Conservation (phyloP, 116 monocot genomes). For the Zostera marina region DNA sequence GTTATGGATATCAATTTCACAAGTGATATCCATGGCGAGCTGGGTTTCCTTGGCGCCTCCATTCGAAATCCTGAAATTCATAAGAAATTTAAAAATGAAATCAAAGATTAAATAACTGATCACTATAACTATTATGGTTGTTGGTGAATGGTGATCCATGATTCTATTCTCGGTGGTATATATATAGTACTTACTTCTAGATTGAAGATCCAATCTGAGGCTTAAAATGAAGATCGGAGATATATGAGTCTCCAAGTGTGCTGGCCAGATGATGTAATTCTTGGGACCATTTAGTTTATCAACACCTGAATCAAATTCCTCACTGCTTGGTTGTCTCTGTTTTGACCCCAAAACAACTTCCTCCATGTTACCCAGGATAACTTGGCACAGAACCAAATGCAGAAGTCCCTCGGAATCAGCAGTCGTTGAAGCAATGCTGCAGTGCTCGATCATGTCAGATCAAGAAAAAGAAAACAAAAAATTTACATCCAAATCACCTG, state of each 20-base stretch:
- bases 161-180: slow-evolving; percentile 2
- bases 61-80: slow-evolving; percentile 4
- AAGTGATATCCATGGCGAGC: slow-evolving; percentile 48
- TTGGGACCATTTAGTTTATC: slow-evolving; percentile 26
- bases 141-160: not conserved
- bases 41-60: slow-evolving; percentile 13
- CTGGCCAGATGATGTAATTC: slow-evolving; percentile 45
- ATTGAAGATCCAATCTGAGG: slow-evolving; percentile 6
- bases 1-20: slow-evolving; percentile 16
- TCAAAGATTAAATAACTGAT: too few species aligned
- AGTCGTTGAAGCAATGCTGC: slow-evolving; percentile 31
- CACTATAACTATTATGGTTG: too few species aligned
- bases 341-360: slow-evolving; percentile 25
- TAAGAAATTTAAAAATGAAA: too few species aligned
- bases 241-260: slow-evolving; percentile 34
- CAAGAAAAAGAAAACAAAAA: too few species aligned
- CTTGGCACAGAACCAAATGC: slow-evolving; percentile 37
- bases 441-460: not conserved
- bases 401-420: slow-evolving; percentile 26
- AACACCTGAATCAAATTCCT: slow-evolving; percentile 46
- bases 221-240: slow-evolving; percentile 32
- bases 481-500: too few species aligned
- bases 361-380: slow-evolving; percentile 45
- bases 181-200: slow-evolving; percentile 2
- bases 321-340: slow-evolving; percentile 23